Percentiles rank a stretch among this genome's conserved stretches.
Conservation (phyloP, 345 rosid species). For the Ricinus communis region DNA sequence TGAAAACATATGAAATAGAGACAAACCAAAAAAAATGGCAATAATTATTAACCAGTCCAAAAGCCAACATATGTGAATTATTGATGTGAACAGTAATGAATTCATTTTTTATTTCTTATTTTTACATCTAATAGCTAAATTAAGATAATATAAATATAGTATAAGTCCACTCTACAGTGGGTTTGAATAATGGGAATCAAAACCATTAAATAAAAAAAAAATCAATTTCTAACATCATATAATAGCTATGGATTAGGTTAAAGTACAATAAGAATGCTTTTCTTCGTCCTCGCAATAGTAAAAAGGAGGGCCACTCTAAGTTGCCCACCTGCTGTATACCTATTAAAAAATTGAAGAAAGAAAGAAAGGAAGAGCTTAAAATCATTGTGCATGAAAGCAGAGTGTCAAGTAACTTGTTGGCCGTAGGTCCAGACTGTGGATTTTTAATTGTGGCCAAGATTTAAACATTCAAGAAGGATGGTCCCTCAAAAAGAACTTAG, state of each 20-base stretch:
- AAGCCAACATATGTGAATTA: no score
- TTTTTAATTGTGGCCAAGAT: conserved; percentile 10
- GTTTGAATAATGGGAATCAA: background rate
- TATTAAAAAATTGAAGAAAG: background rate
- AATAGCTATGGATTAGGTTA: conserved; percentile 9
- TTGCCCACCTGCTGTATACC: background rate
- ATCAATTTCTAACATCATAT: background rate
- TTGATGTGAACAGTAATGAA: no score
- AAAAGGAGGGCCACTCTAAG: conserved; percentile 1
- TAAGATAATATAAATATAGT: background rate
- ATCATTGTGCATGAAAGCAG: no score
- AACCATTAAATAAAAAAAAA: background rate
- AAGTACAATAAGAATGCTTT: background rate
- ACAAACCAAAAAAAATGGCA: no score
- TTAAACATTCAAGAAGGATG: background rate
- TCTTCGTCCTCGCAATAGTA: background rate
- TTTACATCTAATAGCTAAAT: background rate
- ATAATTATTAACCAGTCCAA: no score
- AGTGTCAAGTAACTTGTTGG: background rate
- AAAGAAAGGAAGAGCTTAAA: no score
- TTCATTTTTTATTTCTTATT: no score
- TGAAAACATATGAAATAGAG: no score
- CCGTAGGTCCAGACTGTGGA: background rate
- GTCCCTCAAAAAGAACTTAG: background rate
- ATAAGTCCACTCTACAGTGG: background rate